phyloP scores from a whole-genome alignment of 2,329 filamentous ascomycete species.

The Cordyceps tenuipes region DNA sequence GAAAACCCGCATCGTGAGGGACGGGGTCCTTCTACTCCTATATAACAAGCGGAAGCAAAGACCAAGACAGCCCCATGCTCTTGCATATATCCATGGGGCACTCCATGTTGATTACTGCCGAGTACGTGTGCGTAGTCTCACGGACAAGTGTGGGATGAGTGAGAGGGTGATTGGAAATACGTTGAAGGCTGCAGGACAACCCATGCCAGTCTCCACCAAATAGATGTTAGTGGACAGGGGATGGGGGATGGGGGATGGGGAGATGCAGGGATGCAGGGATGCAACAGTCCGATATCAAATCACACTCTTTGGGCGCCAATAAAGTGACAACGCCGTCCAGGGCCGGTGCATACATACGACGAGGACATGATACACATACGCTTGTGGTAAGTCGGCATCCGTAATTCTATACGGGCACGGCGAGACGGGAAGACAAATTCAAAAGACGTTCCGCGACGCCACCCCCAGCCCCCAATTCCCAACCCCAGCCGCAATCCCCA shows the following conservation, averaged over 20 bases:
- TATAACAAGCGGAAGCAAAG: not conserved
- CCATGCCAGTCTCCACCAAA: not conserved
- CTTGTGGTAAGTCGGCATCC: too few species aligned
- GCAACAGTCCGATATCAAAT: not conserved
- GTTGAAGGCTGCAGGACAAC: not conserved
- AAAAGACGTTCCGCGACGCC: not conserved
- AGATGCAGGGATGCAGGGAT: not conserved
- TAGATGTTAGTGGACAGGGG: not conserved
- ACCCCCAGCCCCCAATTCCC: too few species aligned
- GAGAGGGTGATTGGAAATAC: not conserved
- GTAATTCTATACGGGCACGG: not conserved
- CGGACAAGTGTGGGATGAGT: not conserved
- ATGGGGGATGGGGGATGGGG: too few species aligned
- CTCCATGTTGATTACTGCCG: not conserved
- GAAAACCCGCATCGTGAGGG: not conserved
- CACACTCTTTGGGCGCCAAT: not conserved
- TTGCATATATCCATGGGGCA: not conserved
- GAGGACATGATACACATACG: not conserved
- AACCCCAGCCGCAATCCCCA: too few species aligned
- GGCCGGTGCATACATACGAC: not conserved
- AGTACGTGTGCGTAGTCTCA: not conserved
- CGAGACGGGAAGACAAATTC: not conserved
- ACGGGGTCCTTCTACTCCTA: not conserved
- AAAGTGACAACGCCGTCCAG: not conserved
- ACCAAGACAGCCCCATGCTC: not conserved